These are phyloP conservation scores for Wallacemonas rigidus DNA, from an alignment of 208 protist genomes.

Conservation along the genomic window DNA sequence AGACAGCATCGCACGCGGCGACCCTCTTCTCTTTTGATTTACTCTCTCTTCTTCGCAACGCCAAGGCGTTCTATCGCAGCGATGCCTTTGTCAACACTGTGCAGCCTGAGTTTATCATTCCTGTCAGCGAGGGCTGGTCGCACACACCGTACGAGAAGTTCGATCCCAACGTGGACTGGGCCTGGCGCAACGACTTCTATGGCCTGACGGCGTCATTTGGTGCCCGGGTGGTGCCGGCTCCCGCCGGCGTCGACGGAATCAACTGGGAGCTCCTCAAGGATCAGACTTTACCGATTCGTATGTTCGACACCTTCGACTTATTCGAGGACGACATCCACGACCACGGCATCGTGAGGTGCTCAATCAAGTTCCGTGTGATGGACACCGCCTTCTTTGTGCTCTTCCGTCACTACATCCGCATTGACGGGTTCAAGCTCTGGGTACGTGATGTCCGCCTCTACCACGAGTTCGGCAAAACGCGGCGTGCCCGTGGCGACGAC, in stretches of 20 bases:
- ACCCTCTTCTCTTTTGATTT: slow-evolving; percentile 60
- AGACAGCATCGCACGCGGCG: slow-evolving; percentile 9
- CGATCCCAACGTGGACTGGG: slow-evolving; percentile 86
- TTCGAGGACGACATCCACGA: slow-evolving; percentile 90
- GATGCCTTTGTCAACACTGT: slow-evolving; percentile 39
- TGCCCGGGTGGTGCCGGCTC: slow-evolving; percentile 34
- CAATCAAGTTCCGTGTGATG: slow-evolving; percentile 80
- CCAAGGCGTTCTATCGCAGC: slow-evolving; percentile 61
- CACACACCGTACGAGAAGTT: slow-evolving; percentile 44
- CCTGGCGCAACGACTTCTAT: slow-evolving; percentile 80
- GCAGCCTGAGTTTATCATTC: slow-evolving; percentile 49
- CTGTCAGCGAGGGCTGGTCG: slow-evolving; percentile 63
- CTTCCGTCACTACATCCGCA: slow-evolving; percentile 68
- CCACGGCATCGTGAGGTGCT: slow-evolving; percentile 59
- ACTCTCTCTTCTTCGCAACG: slow-evolving; percentile 48
- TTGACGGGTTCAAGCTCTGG: slow-evolving; percentile 63
- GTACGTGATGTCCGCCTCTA: slow-evolving; percentile 77
- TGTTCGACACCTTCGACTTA: slow-evolving; percentile 72
- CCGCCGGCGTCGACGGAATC: slow-evolving; percentile 43
- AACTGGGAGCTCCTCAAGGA: slow-evolving; percentile 82
- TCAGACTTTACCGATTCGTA: slow-evolving; percentile 57
- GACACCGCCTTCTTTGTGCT: slow-evolving; percentile 72
- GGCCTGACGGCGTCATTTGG: slow-evolving; percentile 23
- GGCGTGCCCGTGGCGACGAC: neutral
- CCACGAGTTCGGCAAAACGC: slow-evolving; percentile 64